Base-by-base conservation (phyloP, 495 filamentous ascomycete species). In the Viridothelium virens region DNA sequence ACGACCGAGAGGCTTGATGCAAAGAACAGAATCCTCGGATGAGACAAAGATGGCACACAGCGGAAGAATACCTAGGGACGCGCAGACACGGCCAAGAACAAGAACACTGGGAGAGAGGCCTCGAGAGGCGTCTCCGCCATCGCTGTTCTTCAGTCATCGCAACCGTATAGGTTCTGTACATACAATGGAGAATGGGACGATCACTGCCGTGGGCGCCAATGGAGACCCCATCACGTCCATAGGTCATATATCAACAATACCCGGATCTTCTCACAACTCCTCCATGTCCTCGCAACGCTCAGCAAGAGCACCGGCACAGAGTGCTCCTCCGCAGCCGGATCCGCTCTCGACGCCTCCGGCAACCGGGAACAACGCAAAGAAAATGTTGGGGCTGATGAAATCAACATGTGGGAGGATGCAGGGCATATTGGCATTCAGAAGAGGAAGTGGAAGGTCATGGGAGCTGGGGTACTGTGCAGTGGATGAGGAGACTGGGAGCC, bases 391-490 rank as follows among this genome's bases (percentile, higher is more conserved):
- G 68, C 72, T 91, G 56, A 90, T 91, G 89, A 86, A 84, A 69
- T 81, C 78, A 25, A 76, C 87, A 11, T 84, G 86, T 61, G 89
- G 89, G 11, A 78, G 83, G 66, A 91, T 90, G 88, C 83, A 82
- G 67, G 89, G 89, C 61, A 82, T 83, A 62, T 74, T 89, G 14
- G 85, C 89, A 65, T 89, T 89, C 70, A 82, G 86, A 70, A 73
- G 79, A 36, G 81, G 82, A 12, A 78, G 76, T 14, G 78, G 74
- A 38, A 81, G 79, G 10, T 77, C 78, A 2, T 91, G 89, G 89
- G 77, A 79, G 38, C 67, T 77, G 41, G 85, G 86, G 38, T 82
- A 84, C 56, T 87, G 85, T 72, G 86, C 84, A 63, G 87, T 91
- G 61, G 83, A 89, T 61, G 85, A 86, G 59, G 84, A 87, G 34